These are phyloP conservation scores for Cryphonectria radicalis DNA, from an alignment of 2,329 filamentous ascomycete genomes.

Conservation along the genomic window DNA sequence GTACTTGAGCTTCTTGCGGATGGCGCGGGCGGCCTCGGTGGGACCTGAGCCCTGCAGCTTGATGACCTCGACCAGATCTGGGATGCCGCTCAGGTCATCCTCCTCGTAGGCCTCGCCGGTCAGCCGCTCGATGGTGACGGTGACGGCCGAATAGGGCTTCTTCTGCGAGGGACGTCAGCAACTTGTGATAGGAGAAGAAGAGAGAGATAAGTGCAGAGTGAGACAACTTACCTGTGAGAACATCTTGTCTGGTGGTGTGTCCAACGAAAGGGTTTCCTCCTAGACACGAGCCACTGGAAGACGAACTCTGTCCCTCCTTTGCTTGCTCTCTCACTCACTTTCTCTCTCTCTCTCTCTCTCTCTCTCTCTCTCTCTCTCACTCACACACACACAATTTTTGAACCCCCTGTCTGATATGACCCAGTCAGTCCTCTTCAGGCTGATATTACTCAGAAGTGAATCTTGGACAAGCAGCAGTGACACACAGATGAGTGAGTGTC, in stretches of 20 bases:
- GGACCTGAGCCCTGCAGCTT: constrained; percentile 86
- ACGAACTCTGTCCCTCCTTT: not conserved
- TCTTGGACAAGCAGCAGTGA: not conserved
- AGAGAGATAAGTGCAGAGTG: not conserved
- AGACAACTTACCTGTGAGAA: constrained; percentile 27
- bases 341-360: not conserved
- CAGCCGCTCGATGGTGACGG: constrained; percentile 87
- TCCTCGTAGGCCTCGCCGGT: constrained; percentile 89
- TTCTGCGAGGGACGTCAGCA: constrained; percentile 51
- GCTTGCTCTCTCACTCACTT: not conserved
- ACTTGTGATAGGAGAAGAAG: not conserved
- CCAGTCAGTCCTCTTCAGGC: not conserved
- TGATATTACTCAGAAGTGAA: not conserved
- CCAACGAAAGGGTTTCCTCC: not conserved
- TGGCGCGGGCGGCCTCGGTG: constrained; percentile 84
- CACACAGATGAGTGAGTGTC: not conserved
- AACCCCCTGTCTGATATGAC: not conserved
- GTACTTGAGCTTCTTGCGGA: constrained; percentile 99
- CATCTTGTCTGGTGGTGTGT: constrained; percentile 14
- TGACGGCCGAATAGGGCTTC: constrained; percentile 92
- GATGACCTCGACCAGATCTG: constrained; percentile 92
- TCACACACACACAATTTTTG: not conserved
- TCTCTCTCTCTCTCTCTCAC: not conserved
- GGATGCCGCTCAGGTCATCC: constrained; percentile 88
- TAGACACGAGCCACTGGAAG: not conserved